These are phyloP conservation scores for Biscutella laevigata DNA, from an alignment of 441 rosid genomes.

Conservation along the genomic window DNA sequence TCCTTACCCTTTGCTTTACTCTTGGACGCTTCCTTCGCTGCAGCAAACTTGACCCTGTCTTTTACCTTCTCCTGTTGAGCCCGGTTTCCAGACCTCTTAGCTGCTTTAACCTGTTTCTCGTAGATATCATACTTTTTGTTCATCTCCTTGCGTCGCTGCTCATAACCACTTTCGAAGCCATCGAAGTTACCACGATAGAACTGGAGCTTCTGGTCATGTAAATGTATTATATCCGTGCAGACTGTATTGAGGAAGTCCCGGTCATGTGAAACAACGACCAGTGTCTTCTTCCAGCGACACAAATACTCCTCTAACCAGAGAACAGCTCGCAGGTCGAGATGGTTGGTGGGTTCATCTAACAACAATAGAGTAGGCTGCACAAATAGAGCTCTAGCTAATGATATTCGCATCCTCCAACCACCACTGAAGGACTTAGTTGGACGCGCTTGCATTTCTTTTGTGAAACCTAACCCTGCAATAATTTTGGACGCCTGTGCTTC, in stretches of 20 bases:
- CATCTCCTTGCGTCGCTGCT: constrained; percentile 64
- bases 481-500: constrained; percentile 92
- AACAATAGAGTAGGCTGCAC: constrained; percentile 69
- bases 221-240: constrained; percentile 82
- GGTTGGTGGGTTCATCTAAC: constrained; percentile 78
- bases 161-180: constrained; percentile 67
- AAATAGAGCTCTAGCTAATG: constrained; percentile 87
- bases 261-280: constrained; percentile 91
- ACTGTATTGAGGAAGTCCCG: constrained; percentile 90
- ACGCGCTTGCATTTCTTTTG: constrained; percentile 76
- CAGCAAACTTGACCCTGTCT: constrained; percentile 44
- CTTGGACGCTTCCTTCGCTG: constrained; percentile 55
- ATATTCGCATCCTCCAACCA: constrained; percentile 98
- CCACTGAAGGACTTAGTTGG: constrained; percentile 65
- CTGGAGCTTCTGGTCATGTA: constrained; percentile 74
- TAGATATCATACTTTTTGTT: constrained; percentile 54
- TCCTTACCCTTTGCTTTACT: constrained; percentile 56
- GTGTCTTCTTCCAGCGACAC: constrained; percentile 84
- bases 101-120: constrained; percentile 73
- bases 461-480: constrained; percentile 87
- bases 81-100: constrained; percentile 68
- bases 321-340: constrained; percentile 89
- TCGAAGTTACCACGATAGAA: constrained; percentile 79
- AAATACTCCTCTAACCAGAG: constrained; percentile 89
- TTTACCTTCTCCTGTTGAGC: constrained; percentile 63